Conservation (phyloP, 306 rosid species). For the Benincasa hispida region DNA sequence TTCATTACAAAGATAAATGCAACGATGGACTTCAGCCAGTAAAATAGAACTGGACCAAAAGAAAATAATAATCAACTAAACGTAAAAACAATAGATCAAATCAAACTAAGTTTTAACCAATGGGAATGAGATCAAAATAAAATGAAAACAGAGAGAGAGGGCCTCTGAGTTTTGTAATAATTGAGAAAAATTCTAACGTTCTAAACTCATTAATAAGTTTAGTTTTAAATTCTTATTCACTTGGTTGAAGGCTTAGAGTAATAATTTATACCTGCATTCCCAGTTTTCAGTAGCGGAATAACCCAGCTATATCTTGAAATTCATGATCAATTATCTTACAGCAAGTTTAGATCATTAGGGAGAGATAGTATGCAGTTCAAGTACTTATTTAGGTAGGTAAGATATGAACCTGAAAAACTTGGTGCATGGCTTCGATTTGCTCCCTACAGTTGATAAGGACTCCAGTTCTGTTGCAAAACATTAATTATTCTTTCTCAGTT, state of each 20-base stretch:
- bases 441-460: slow-evolving; percentile 88
- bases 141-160: not conserved
- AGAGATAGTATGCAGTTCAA: slow-evolving; percentile 16
- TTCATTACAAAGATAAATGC: not conserved
- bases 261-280: slow-evolving; percentile 41
- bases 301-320: slow-evolving; percentile 18
- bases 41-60: not conserved
- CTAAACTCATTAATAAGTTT: not conserved
- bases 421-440: slow-evolving; percentile 99
- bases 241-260: slow-evolving; percentile 25
- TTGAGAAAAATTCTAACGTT: not conserved
- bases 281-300: slow-evolving; percentile 30
- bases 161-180: not conserved
- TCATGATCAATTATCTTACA: slow-evolving; percentile 21
- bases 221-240: not conserved
- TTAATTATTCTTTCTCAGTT: slow-evolving; percentile 73
- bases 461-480: slow-evolving; percentile 94
- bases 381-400: slow-evolving; percentile 38
- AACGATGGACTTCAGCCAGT: not conserved
- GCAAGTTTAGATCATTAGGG: slow-evolving; percentile 15
- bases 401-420: slow-evolving; percentile 99
- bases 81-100: not conserved
- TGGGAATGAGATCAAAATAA: not conserved
- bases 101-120: not conserved
- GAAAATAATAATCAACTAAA: not conserved